phyloP scores from a whole-genome alignment of 495 filamentous ascomycete species.

The Talaromyces adpressus region DNA sequence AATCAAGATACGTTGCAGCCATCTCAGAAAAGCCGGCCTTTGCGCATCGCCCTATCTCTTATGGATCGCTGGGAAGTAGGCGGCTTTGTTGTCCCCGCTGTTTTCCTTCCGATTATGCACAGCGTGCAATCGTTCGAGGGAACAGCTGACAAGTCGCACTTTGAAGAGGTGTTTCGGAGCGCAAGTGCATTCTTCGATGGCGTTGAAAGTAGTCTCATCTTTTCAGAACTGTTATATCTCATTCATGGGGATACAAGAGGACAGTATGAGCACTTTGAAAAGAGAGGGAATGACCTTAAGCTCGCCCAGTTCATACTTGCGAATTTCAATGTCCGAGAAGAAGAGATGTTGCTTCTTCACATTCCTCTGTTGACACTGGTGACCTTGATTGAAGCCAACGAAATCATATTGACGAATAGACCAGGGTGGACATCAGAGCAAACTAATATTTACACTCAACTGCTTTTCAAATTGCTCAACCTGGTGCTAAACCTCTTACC shows the following conservation, averaged over 20 bases:
- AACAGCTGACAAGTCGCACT: constrained; percentile 54
- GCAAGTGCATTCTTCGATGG: constrained; percentile 96
- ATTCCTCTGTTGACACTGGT: constrained; percentile 68
- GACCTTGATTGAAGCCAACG: constrained; percentile 49
- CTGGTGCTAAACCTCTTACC: constrained; percentile 53
- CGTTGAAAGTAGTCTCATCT: constrained; percentile 89
- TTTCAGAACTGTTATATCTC: constrained; percentile 65
- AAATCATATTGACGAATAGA: constrained; percentile 12
- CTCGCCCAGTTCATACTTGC: constrained; percentile 75
- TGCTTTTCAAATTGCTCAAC: constrained; percentile 26
- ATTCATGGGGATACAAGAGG: constrained; percentile 26
- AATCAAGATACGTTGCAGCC: constrained; percentile 44
- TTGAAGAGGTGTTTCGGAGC: constrained; percentile 83
- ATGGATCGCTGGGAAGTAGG: constrained; percentile 99
- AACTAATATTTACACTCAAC: constrained; percentile 18
- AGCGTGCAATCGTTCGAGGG: constrained; percentile 66
- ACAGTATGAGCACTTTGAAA: constrained; percentile 37
- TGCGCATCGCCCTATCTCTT: constrained; percentile 84
- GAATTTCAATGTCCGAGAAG: constrained; percentile 89
- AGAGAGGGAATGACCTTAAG: constrained; percentile 43
- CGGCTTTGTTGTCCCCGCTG: constrained; percentile 73
- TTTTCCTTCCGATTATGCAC: constrained; percentile 81
- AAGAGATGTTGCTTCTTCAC: constrained; percentile 89
- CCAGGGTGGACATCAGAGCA: constrained; percentile 13
- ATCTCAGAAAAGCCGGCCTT: constrained; percentile 73